These are phyloP conservation scores for Heritiera fomes DNA, from an alignment of 345 rosid species.

Conservation along the genomic window DNA sequence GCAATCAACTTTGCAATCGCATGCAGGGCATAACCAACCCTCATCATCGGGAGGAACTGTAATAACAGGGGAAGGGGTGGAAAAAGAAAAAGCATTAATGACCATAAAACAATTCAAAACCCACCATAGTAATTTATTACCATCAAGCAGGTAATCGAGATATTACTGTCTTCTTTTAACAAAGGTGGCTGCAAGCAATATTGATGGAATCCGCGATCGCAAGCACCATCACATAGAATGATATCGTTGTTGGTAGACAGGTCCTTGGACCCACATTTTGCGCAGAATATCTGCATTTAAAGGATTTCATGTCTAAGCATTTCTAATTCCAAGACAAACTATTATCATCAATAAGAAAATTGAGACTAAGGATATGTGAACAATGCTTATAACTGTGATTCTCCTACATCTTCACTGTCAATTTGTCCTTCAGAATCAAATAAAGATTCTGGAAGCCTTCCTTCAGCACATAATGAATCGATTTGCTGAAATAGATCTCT, in stretches of 20 bases:
- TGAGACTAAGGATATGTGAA: neutral
- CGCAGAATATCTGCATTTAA: conserved; percentile 85
- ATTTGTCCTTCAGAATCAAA: conserved; percentile 94
- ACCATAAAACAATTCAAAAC: conserved; percentile 21
- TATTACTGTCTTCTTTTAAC: conserved; percentile 83
- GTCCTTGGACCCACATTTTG: conserved; percentile 90
- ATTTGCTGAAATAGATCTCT: conserved; percentile 83
- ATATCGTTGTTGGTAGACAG: conserved; percentile 76
- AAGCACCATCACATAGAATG: conserved; percentile 93
- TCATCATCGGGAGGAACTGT: conserved; percentile 95
- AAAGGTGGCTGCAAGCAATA: conserved; percentile 84
- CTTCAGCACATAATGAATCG: conserved; percentile 76
- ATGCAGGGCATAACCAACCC: conserved; percentile 96
- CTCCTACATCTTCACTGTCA: conserved; percentile 92
- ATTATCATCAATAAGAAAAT: conserved; percentile 7
- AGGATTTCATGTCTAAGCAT: conserved; percentile 32
- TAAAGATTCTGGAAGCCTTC: conserved; percentile 71
- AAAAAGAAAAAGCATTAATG: conserved; percentile 14
- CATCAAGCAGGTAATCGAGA: conserved; percentile 33
- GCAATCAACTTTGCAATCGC: conserved; percentile 87
- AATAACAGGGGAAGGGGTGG: conserved; percentile 19
- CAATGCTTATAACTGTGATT: conserved; percentile 22
- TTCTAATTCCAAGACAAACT: conserved; percentile 22
- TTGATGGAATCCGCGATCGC: conserved; percentile 96
- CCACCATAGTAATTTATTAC: conserved; percentile 15